These are phyloP conservation scores for Mucuna pruriens DNA, from an alignment of 306 rosid genomes.

Conservation along the genomic window DNA sequence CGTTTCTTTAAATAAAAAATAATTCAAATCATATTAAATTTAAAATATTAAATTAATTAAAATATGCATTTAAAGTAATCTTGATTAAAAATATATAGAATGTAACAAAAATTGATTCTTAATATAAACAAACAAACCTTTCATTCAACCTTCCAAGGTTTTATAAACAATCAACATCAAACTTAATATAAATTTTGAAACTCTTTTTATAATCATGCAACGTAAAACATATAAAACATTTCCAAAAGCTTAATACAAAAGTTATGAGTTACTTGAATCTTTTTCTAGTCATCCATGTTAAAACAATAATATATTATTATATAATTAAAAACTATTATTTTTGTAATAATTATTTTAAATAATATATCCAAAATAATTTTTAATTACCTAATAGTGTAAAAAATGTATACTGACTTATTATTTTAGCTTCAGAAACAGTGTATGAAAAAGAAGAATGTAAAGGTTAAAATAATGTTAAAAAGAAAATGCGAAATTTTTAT, in stretches of 20 bases:
- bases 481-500: not conserved
- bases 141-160: not conserved
- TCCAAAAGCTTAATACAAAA: not conserved
- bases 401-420: no score
- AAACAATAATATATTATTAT: not conserved
- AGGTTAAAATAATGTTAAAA: no score
- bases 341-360: no score
- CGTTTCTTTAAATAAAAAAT: not conserved
- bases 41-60: not conserved
- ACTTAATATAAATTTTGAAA: not conserved
- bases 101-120: not conserved
- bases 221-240: not conserved
- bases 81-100: not conserved
- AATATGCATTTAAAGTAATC: not conserved
- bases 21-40: not conserved
- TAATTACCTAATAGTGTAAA: no score
- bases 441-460: no score
- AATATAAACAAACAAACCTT: not conserved
- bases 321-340: no score
- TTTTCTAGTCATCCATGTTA: not conserved
- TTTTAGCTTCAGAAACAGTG: not conserved
- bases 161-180: not conserved
- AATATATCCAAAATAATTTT: no score
- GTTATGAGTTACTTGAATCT: not conserved
- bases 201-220: not conserved